phyloP scores from a whole-genome alignment of 257 asterid species.

The Hygrophila difformis region DNA sequence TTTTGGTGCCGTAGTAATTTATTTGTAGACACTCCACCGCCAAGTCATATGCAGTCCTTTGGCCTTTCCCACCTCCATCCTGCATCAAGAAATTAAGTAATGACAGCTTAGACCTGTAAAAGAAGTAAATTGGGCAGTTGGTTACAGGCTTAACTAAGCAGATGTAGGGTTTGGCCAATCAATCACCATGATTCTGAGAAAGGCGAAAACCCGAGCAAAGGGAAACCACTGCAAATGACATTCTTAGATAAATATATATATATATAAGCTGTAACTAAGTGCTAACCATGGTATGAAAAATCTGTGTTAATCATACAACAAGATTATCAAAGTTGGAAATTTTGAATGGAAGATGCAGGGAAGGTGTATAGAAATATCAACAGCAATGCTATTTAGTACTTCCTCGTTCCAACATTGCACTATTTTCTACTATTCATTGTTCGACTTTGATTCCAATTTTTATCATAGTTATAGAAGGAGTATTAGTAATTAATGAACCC shows the following conservation, averaged over 20 bases:
- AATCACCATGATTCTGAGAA: too few species aligned
- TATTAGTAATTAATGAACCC: too few species aligned
- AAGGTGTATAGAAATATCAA: too few species aligned
- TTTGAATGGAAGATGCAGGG: not conserved
- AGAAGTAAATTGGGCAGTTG: not conserved
- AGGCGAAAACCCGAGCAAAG: not conserved
- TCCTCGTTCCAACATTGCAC: too few species aligned
- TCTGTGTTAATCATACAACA: not conserved
- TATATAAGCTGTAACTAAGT: not conserved
- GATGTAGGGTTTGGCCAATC: too few species aligned
- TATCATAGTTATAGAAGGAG: too few species aligned
- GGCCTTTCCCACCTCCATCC: slow-evolving; percentile 9
- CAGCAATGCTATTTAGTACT: too few species aligned
- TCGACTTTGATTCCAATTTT: too few species aligned
- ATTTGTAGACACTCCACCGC: slow-evolving; percentile 38
- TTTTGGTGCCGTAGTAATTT: slow-evolving; percentile 44
- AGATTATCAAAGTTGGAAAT: not conserved
- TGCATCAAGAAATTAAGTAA: slow-evolving; percentile 12
- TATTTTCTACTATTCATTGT: too few species aligned
- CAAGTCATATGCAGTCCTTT: slow-evolving; percentile 24
- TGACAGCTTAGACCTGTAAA: not conserved
- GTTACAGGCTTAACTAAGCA: too few species aligned
- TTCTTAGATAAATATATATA: too few species aligned
- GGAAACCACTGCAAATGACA: not conserved
- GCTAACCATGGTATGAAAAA: not conserved